Evolutionary conservation across 192 early-diverging fungal species (phyloP).

Genomic region (Linnemannia elongata): DNA sequence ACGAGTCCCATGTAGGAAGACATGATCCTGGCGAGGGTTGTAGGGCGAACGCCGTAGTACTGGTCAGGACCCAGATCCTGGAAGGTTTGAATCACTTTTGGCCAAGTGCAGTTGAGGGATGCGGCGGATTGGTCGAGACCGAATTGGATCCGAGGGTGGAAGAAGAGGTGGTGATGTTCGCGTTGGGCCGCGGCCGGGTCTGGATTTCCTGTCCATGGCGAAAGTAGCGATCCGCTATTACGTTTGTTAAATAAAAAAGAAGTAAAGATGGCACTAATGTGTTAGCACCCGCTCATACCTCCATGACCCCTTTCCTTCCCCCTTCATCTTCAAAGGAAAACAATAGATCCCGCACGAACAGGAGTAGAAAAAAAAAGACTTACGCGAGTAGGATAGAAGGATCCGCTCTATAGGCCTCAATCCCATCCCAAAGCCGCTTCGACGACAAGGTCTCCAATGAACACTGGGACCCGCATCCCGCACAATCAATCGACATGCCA

Average conservation of each 20-base stretch:
- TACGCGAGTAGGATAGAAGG: conserved; percentile 41
- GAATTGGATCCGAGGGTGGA: conserved; percentile 52
- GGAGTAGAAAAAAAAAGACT: conserved; percentile 7
- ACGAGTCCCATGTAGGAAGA: conserved; percentile 39
- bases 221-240: conserved; percentile 52
- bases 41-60: conserved; percentile 50
- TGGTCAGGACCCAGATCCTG: conserved; percentile 50
- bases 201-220: conserved; percentile 36
- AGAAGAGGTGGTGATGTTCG: conserved; percentile 53
- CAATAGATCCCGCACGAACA: not conserved
- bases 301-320: no score
- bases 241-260: not conserved
- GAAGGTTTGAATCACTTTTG: conserved; percentile 48
- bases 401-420: conserved; percentile 43
- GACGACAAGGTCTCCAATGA: conserved; percentile 52
- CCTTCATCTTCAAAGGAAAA: no score
- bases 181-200: conserved; percentile 30
- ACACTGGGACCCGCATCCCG: conserved; percentile 53
- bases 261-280: not conserved
- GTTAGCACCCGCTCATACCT: not conserved
- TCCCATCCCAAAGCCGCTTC: conserved; percentile 52
- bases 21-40: conserved; percentile 42
- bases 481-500: conserved; percentile 51
- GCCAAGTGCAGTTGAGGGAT: conserved; percentile 49
- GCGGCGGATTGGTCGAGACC: conserved; percentile 43